Conservation (phyloP, 1,139 yeast species). For the Suhomyces terraborum region DNA sequence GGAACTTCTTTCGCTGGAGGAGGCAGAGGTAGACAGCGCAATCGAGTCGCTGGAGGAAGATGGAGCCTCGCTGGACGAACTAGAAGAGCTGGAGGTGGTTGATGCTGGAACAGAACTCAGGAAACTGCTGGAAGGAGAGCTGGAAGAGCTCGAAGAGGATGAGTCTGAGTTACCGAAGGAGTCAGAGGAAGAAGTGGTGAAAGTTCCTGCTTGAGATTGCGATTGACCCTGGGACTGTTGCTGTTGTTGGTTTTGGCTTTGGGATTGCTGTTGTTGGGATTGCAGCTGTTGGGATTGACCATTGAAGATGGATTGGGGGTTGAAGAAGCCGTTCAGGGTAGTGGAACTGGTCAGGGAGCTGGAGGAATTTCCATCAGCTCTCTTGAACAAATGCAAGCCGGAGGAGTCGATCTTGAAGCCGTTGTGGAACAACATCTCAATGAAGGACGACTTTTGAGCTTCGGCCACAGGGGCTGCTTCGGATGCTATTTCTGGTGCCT, state of each 20-base stretch:
- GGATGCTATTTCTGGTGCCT: neutral
- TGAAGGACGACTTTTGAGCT: neutral
- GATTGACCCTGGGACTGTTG: neutral
- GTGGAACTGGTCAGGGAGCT: no score
- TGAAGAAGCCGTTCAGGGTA: neutral
- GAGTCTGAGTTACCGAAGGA: constrained; percentile 19
- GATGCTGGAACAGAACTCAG: constrained; percentile 1
- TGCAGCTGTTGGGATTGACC: neutral
- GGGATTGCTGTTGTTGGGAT: neutral
- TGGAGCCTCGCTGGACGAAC: constrained; percentile 5
- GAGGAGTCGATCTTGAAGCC: neutral
- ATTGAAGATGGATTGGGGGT: constrained; percentile 1
- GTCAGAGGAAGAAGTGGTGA: constrained; percentile 7
- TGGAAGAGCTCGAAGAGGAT: constrained; percentile 8
- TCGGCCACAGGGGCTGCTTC: neutral
- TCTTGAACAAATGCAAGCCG: constrained; percentile 3
- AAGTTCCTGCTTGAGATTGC: neutral
- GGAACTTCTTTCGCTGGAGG: constrained; percentile 12
- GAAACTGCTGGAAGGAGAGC: constrained; percentile 3
- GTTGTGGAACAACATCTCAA: neutral
- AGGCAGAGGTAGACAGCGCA: neutral
- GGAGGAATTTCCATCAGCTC: no score
- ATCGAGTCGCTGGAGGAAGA: neutral
- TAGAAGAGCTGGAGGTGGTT: constrained; percentile 2
- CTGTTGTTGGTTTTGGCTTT: neutral